Percentiles rank a stretch among this genome's conserved stretches.
Conservation (phyloP, 805 yeast species). For the Schwanniomyces yamadae region DNA sequence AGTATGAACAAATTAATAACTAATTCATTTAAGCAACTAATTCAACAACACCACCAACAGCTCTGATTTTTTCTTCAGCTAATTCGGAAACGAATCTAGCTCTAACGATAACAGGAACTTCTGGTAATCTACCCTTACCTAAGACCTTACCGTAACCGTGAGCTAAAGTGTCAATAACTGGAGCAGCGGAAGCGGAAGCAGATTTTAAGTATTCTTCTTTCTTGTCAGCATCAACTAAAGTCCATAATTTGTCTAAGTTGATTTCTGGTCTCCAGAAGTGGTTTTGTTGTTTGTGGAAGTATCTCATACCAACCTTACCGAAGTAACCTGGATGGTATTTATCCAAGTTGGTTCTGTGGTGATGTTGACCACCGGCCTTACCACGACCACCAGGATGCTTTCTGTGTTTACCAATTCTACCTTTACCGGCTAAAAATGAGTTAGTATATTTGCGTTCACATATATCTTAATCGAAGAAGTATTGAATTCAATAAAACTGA, state of each 20-base stretch:
- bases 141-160: slow-evolving; percentile 99
- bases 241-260: slow-evolving; percentile 98
- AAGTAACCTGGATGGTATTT: slow-evolving; percentile 99
- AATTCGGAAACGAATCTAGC: slow-evolving; percentile 99
- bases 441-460: slow-evolving; percentile 25
- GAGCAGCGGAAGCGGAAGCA: slow-evolving; percentile 86
- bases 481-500: too few relatives aligned
- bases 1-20: slow-evolving; percentile 9
- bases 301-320: slow-evolving; percentile 99
- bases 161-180: slow-evolving; percentile 99
- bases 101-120: slow-evolving; percentile 97
- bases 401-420: slow-evolving; percentile 99
- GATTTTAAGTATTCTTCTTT: slow-evolving; percentile 90
- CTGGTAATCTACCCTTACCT: slow-evolving; percentile 98
- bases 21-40: slow-evolving; percentile 78
- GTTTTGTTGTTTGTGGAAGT: slow-evolving; percentile 92
- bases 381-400: slow-evolving; percentile 99
- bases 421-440: slow-evolving; percentile 87
- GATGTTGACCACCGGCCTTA: slow-evolving; percentile 99
- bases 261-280: slow-evolving; percentile 98
- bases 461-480: too few relatives aligned
- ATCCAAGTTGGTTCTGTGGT: slow-evolving; percentile 99
- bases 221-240: slow-evolving; percentile 89
- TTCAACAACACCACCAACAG: slow-evolving; percentile 99
- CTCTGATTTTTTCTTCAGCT: slow-evolving; percentile 99